Conservation (phyloP, 495 filamentous ascomycete genomes). For the Cercophora newfieldiana region DNA sequence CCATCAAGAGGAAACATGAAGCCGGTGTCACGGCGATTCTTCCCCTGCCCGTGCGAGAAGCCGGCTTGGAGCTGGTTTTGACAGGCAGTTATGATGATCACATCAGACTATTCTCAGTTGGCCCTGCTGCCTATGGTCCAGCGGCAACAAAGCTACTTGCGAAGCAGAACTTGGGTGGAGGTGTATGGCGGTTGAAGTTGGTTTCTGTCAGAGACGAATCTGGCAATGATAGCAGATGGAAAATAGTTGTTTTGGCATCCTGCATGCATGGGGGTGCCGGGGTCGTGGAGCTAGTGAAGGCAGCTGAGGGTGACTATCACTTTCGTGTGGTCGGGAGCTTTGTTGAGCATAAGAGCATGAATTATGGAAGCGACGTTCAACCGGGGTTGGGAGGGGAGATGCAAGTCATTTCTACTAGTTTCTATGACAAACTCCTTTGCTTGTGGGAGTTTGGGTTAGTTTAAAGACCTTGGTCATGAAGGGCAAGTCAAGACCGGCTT, state of each 20-base stretch:
- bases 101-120: constrained; percentile 61
- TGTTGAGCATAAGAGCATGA: constrained; percentile 92
- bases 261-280: constrained; percentile 90
- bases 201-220: constrained; percentile 34
- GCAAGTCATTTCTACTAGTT: constrained; percentile 76
- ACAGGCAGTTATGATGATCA: constrained; percentile 94
- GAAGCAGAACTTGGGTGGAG: constrained; percentile 72
- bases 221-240: constrained; percentile 26
- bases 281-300: constrained; percentile 52
- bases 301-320: constrained; percentile 47
- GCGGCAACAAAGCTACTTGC: constrained; percentile 50
- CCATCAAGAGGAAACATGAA: constrained; percentile 55
- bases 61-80: constrained; percentile 57
- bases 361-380: constrained; percentile 83
- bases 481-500: neutral
- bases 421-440: constrained; percentile 81
- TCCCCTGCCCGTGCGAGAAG: constrained; percentile 51
- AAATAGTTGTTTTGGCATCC: constrained; percentile 69
- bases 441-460: constrained; percentile 60
- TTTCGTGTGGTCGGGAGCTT: constrained; percentile 72
- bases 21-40: constrained; percentile 90
- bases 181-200: constrained; percentile 85
- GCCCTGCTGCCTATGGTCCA: constrained; percentile 41
- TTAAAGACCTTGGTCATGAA: neutral
- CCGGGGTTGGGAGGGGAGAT: constrained; percentile 35